Percentiles rank a stretch among this genome's conserved stretches.
phyloP scores from a whole-genome alignment of 1,139 yeast genomes.

The Hemisphaericaspora subhashii region DNA sequence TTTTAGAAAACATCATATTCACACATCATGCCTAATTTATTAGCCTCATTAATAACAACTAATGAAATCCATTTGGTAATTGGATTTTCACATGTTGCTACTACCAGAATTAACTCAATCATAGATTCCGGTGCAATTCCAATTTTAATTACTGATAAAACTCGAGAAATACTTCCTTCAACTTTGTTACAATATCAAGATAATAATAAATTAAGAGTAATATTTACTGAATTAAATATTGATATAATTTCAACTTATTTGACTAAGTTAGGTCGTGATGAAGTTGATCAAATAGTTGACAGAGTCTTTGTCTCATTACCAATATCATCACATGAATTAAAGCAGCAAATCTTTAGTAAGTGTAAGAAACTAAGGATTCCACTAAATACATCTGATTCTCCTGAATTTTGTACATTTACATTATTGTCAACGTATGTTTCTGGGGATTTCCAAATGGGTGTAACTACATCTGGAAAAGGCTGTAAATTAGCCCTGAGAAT shows the following conservation, averaged over 20 bases:
- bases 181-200: slow-evolving; percentile 22
- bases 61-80: slow-evolving; percentile 62
- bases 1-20: background rate
- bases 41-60: slow-evolving; percentile 51
- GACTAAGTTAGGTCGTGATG: slow-evolving; percentile 54
- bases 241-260: slow-evolving; percentile 14
- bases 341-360: slow-evolving; percentile 40
- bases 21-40: slow-evolving; percentile 40
- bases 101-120: slow-evolving; percentile 51
- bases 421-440: slow-evolving; percentile 68
- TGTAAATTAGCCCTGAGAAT: slow-evolving; percentile 82
- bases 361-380: slow-evolving; percentile 74
- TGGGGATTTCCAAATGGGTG: slow-evolving; percentile 79
- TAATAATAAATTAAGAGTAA: slow-evolving; percentile 26
- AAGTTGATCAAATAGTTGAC: slow-evolving; percentile 68
- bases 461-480: slow-evolving; percentile 87
- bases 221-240: slow-evolving; percentile 36
- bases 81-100: slow-evolving; percentile 53
- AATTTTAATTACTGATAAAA: slow-evolving; percentile 39
- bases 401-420: slow-evolving; percentile 73
- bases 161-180: slow-evolving; percentile 21
- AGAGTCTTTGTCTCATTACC: slow-evolving; percentile 65
- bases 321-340: slow-evolving; percentile 23
- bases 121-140: slow-evolving; percentile 60
- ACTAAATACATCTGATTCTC: slow-evolving; percentile 72